Percentiles rank a stretch among this genome's conserved stretches.
These are phyloP conservation scores for Epichloe scottii DNA, from an alignment of 2,329 filamentous ascomycete species.

Conservation along the genomic window DNA sequence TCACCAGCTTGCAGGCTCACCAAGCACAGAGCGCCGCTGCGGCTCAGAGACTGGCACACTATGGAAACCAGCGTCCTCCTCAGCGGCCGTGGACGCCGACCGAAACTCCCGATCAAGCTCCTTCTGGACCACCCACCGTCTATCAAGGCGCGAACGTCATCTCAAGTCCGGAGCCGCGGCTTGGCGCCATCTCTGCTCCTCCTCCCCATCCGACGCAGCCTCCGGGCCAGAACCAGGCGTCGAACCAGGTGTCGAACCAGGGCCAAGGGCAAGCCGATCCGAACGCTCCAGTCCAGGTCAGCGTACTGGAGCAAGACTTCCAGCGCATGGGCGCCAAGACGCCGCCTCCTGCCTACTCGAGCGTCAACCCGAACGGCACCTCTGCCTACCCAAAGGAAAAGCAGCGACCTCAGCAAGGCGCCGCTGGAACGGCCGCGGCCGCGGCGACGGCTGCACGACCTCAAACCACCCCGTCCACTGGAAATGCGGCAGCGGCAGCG, in stretches of 20 bases:
- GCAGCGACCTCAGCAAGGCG: slow-evolving; percentile 33
- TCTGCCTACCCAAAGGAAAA: slow-evolving; percentile 72
- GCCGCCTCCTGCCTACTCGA: slow-evolving; percentile 92
- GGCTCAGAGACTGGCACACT: slow-evolving; percentile 68
- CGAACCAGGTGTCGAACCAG: neutral
- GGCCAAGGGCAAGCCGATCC: slow-evolving; percentile 15
- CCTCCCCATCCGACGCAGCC: slow-evolving; percentile 24
- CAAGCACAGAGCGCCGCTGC: slow-evolving; percentile 63
- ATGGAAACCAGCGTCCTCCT: slow-evolving; percentile 35
- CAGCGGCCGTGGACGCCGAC: slow-evolving; percentile 85
- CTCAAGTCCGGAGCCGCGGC: slow-evolving; percentile 32
- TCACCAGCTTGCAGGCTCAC: slow-evolving; percentile 57
- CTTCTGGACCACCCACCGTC: slow-evolving; percentile 79
- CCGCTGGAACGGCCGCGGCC: slow-evolving; percentile 7
- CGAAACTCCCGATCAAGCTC: slow-evolving; percentile 72
- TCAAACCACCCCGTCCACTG: slow-evolving; percentile 2
- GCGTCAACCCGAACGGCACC: slow-evolving; percentile 43
- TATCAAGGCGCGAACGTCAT: slow-evolving; percentile 79
- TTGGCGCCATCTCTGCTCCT: slow-evolving; percentile 27
- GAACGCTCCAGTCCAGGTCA: slow-evolving; percentile 39
- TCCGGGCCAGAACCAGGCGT: neutral
- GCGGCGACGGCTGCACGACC: slow-evolving; percentile 10
- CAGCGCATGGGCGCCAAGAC: slow-evolving; percentile 70
- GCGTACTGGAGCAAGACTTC: slow-evolving; percentile 75
- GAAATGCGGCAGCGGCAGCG: neutral